Evolutionary conservation across 495 filamentous ascomycete species (phyloP), one percentile per base, ranked within the genome.

Genomic region (Lepraria neglecta): DNA sequence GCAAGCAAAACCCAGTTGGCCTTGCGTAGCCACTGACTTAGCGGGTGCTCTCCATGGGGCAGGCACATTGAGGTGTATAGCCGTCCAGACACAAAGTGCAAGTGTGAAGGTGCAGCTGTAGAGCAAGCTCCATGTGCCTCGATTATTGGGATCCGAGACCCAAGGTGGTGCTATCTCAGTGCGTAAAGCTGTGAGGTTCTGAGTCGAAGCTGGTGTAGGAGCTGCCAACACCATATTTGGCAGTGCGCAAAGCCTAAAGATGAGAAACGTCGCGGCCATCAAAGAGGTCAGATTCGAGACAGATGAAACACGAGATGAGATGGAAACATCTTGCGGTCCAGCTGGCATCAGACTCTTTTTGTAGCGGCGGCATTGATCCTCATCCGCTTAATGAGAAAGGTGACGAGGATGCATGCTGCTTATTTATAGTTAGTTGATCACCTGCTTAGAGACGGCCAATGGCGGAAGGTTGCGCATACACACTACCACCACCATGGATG

Each of bases 71-170:
- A 72, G 68, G 56, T 60, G 67, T 12, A 73, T 56, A 6, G 67
- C 68, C 19, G 69, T 63, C 69, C 69, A 75, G 44, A 67, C 68
- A 59, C 70, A 74, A 14, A 74, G 63, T 6, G 63, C 27, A 15
- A 71, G 69, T 30, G 73, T 75, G 33, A 72, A 30, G 28, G 68
- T 12, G 51, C 73, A 75, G 24, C 57, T 71, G 2, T 63, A 73
- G n/a, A 73, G 24, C 45, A 75, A 69, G 45, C 43, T 59, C 66
- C 63, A 70, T 11, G 72, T 73, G 27, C 72, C 73, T 44, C 72
- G 64, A 12, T 59, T 58, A 43, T 72, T 59, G n/a, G 73, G 72
- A 21, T 73, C 72, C 2, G 40, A 44, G 27, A 58, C 42, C 56
- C 56, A 58, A 9, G 48, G 28, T 30, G 48, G 48, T 30, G 48